phyloP scores from a whole-genome alignment of 2,329 filamentous ascomycete genomes.

The Botrytis elliptica region DNA sequence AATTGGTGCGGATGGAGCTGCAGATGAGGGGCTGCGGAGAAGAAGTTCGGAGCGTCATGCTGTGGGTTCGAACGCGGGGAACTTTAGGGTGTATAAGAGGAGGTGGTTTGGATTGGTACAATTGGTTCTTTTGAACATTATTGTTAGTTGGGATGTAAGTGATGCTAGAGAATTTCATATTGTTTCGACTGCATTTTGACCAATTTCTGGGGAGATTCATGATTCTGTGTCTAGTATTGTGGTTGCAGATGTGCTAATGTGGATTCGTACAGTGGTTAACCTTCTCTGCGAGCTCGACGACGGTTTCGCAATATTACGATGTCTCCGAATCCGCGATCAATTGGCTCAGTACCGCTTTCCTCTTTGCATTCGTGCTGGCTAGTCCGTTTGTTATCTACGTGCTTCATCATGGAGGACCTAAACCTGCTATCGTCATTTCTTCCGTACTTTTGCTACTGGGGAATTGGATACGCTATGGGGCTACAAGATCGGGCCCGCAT shows the following conservation, averaged over 20 bases:
- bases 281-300: constrained; percentile 77
- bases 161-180: background rate
- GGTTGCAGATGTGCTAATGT: constrained; percentile 18
- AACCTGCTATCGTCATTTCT: constrained; percentile 70
- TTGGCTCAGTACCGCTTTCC: constrained; percentile 85
- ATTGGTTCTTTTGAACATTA: constrained; percentile 82
- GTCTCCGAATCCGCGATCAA: constrained; percentile 78
- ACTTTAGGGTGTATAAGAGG: constrained; percentile 70
- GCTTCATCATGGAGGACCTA: constrained; percentile 75
- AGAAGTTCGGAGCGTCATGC: background rate
- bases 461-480: constrained; percentile 89
- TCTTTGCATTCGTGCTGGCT: constrained; percentile 76
- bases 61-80: background rate
- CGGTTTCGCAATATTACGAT: constrained; percentile 71
- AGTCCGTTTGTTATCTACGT: constrained; percentile 73
- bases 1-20: constrained; percentile 10
- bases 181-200: background rate
- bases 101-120: constrained; percentile 86
- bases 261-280: constrained; percentile 73
- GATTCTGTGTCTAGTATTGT: background rate
- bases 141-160: constrained; percentile 94
- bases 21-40: constrained; percentile 5
- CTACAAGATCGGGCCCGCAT: constrained; percentile 51
- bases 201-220: background rate
- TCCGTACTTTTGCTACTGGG: constrained; percentile 74